Base-by-base conservation (phyloP, 108 stramenopile genomes). In the Fragilariopsis cylindrus region DNA sequence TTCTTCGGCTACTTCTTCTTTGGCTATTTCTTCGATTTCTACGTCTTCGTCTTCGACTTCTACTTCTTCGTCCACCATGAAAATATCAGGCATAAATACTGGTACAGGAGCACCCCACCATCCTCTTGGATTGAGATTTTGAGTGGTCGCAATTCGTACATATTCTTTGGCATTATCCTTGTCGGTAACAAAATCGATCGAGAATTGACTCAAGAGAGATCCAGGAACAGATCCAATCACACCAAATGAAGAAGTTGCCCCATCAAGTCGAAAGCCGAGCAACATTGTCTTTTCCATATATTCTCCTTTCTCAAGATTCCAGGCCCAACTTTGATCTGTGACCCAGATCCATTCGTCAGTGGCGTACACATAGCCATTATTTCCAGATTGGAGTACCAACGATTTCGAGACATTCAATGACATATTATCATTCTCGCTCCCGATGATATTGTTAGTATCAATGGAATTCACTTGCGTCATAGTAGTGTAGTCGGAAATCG, bases 111-210 rank as follows among this genome's bases (percentile, higher is more conserved):
- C 48, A 18, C 67, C 7, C 48, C 66, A n/a, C 63, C 77, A 44
- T 30, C 42, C 54, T 57, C 54, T 19, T 18, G 4, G 3, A 45
- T 44, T 16, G 43, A 63, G 42, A 50, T 56, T 69, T 19, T 73
- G 47, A 11, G 88, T 84, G 1, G 83, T 82, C 7, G 85, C 88
- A 60, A 84, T 79, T 47, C 85, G 73, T 12, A 89, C 43, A 39
- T 82, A 68, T 45, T 73, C 65, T 9, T 74, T 60, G 43, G 49
- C 64, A 16, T 5, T 63, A 9, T 48, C 65, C 8, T 60, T 52
- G 4, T 79, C 60, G 42, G 65, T 68, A 42, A 65, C 60, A 55
- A 80, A 64, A 62, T 82, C 81, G 13, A 89, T 19, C 3, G 82
- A 75, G 55, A 80, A 84, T 57, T 74, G 75, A 73, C 77, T 81